Conservation (phyloP, 169 alveolate species). For the Plasmodium sp. region DNA sequence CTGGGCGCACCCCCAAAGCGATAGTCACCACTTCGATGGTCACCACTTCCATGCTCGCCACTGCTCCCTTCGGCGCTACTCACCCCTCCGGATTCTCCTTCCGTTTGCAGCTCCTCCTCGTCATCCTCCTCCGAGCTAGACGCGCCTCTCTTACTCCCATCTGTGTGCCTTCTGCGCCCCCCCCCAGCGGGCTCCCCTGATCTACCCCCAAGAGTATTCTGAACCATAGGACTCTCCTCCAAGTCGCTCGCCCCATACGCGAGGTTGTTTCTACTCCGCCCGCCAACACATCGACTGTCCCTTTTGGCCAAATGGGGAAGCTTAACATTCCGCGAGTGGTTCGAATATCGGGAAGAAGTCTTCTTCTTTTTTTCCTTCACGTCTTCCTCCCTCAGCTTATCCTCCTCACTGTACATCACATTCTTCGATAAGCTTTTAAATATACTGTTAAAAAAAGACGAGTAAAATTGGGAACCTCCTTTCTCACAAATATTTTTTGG, state of each 20-base stretch:
- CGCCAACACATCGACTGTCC: background rate
- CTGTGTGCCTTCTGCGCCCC: background rate
- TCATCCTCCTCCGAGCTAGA: background rate
- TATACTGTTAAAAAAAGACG: constrained; percentile 43
- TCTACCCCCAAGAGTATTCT: background rate
- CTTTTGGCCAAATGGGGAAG: background rate
- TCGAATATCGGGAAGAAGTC: background rate
- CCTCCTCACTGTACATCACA: background rate
- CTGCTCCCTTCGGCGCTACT: background rate
- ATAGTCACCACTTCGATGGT: background rate
- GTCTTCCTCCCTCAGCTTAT: background rate
- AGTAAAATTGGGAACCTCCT: background rate
- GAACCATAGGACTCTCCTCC: background rate
- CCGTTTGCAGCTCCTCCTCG: background rate
- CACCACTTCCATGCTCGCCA: background rate
- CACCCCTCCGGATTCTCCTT: background rate
- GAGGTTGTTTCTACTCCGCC: background rate
- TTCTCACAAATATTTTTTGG: constrained; percentile 9
- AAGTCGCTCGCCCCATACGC: background rate
- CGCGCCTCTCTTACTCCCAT: background rate
- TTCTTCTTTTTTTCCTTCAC: background rate
- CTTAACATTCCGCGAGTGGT: background rate
- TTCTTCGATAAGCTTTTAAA: constrained; percentile 29
- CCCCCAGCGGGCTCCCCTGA: background rate
- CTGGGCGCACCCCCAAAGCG: background rate